These are phyloP conservation scores for Neurospora sp. DNA, from an alignment of 2,329 filamentous ascomycete species.

Conservation along the genomic window DNA sequence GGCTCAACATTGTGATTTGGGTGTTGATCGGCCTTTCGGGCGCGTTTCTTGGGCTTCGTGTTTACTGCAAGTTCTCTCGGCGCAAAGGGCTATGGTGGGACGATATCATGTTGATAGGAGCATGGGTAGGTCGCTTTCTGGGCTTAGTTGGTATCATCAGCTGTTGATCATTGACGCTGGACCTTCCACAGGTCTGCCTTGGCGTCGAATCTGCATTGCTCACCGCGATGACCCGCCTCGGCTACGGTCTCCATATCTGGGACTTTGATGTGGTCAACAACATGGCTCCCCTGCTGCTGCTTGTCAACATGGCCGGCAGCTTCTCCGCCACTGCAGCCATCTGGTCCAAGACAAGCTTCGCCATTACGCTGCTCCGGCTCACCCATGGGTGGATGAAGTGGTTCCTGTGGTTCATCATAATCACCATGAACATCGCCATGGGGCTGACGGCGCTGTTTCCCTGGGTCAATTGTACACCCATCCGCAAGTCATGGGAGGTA, in stretches of 20 bases:
- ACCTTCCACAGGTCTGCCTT: constrained; percentile 8
- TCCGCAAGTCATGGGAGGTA: constrained; percentile 18
- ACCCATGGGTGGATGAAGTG: constrained; percentile 19
- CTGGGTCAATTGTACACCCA: constrained; percentile 19
- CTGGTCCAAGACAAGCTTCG: constrained; percentile 30
- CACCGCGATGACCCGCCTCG: constrained; percentile 9
- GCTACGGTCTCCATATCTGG: constrained; percentile 18
- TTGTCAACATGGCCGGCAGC: constrained; percentile 13
- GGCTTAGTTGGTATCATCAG: not conserved
- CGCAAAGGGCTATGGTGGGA: constrained; percentile 18
- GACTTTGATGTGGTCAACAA: constrained; percentile 16
- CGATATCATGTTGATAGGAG: constrained; percentile 15
- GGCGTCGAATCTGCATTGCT: constrained; percentile 10
- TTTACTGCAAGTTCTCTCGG: constrained; percentile 15
- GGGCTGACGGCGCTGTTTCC: constrained; percentile 18
- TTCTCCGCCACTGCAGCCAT: constrained; percentile 23
- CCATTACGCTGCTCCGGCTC: constrained; percentile 26
- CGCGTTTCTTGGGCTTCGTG: constrained; percentile 15
- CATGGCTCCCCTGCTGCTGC: constrained; percentile 6
- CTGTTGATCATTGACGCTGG: not conserved
- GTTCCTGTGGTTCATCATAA: constrained; percentile 22
- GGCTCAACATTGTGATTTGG: constrained; percentile 15
- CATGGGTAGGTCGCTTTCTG: constrained; percentile 13
- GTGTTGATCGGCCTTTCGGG: constrained; percentile 10
- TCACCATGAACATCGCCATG: constrained; percentile 22